Evolutionary conservation across 371 early-diverging fungal species (phyloP).

Genomic region (Lichtheimia ramosa): DNA sequence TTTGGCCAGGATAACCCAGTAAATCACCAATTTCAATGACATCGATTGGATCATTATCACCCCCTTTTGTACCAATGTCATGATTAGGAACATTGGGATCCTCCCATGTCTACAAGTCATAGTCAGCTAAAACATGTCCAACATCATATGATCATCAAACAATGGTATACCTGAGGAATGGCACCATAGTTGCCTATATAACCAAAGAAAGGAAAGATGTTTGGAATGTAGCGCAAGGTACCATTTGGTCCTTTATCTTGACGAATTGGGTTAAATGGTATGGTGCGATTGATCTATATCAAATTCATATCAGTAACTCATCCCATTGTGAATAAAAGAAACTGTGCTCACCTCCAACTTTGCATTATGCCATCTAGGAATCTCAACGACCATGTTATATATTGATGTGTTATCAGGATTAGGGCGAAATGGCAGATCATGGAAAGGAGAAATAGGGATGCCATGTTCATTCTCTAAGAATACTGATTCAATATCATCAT

Average conservation of each 20-base stretch:
- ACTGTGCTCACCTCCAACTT: conserved; percentile 88
- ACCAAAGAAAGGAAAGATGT: conserved; percentile 99
- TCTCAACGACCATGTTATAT: conserved; percentile 96
- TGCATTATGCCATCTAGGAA: conserved; percentile 99
- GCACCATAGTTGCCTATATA: conserved; percentile 99
- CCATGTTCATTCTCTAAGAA: conserved; percentile 12
- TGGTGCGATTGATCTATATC: conserved; percentile 8
- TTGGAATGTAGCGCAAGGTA: conserved; percentile 92
- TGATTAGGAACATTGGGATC: conserved; percentile 84
- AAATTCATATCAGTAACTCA: not conserved
- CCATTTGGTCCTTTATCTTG: conserved; percentile 99
- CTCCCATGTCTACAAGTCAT: conserved; percentile 85
- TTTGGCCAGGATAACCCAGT: conserved; percentile 84
- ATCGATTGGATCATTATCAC: conserved; percentile 98
- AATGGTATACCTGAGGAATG: conserved; percentile 72
- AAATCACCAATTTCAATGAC: conserved; percentile 92
- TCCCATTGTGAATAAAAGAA: too few species aligned
- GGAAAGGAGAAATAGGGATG: conserved; percentile 13
- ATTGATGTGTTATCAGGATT: conserved; percentile 1
- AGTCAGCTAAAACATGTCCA: too few species aligned
- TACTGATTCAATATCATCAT: not conserved
- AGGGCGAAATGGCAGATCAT: conserved; percentile 14
- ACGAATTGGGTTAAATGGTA: conserved; percentile 95
- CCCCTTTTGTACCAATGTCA: conserved; percentile 77
- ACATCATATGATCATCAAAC: too few species aligned